These are phyloP conservation scores for Gnetum montanum DNA, from an alignment of 75 land plant species.

Conservation along the genomic window DNA sequence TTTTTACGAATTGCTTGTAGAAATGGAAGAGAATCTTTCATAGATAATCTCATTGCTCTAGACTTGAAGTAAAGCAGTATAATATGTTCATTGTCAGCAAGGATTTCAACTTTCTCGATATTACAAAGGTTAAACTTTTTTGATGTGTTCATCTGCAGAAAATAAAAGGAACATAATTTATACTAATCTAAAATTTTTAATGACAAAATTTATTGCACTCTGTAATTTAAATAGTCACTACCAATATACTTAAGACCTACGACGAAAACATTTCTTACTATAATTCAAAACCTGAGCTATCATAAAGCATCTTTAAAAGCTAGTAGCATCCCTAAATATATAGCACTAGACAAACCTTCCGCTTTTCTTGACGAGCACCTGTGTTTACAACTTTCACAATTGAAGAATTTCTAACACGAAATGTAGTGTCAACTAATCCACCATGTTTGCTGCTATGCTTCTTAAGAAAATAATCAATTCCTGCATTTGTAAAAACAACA, in stretches of 20 bases:
- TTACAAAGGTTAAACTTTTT: constrained; percentile 34
- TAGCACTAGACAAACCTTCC: constrained; percentile 23
- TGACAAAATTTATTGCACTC: too few relatives aligned
- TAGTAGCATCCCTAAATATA: too few relatives aligned
- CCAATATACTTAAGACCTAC: too few relatives aligned
- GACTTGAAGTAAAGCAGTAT: constrained; percentile 35
- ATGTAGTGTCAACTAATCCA: constrained; percentile 30
- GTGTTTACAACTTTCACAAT: constrained; percentile 37
- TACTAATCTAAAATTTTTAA: too few relatives aligned
- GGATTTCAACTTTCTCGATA: constrained; percentile 33
- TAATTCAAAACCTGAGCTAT: too few relatives aligned
- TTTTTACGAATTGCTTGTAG: constrained; percentile 27
- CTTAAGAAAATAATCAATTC: constrained; percentile 33
- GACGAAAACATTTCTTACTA: too few relatives aligned
- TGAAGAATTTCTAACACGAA: constrained; percentile 44
- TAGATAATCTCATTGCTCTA: constrained; percentile 30
- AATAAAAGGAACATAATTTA: not conserved
- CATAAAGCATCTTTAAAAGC: too few relatives aligned
- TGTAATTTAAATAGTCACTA: too few relatives aligned
- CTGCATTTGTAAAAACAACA: constrained; percentile 9
- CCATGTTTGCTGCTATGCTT: constrained; percentile 43
- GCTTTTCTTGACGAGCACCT: constrained; percentile 37
- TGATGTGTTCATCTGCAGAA: constrained; percentile 31
- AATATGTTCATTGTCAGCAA: constrained; percentile 39
- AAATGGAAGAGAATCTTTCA: constrained; percentile 34